These are phyloP conservation scores for Platismatia glauca DNA, from an alignment of 495 filamentous ascomycete genomes.

Conservation along the genomic window DNA sequence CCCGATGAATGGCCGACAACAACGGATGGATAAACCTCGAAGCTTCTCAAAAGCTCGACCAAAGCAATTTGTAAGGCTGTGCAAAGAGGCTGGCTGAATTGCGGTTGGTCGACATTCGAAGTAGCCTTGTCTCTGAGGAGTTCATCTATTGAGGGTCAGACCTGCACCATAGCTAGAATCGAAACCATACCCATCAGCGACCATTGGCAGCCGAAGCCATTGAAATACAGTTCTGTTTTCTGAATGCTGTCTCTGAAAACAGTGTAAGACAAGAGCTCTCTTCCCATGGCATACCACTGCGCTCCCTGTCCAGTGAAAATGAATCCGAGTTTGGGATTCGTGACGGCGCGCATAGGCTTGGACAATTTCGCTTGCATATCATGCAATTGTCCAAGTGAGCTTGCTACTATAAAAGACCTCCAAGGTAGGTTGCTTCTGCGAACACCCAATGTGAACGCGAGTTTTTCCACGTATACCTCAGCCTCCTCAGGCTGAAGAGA, in stretches of 20 bases:
- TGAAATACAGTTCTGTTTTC: conserved; percentile 25
- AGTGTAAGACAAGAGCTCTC: conserved; percentile 26
- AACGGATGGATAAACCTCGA: conserved; percentile 28
- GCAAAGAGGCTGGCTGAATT: conserved; percentile 32
- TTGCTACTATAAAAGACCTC: too few species aligned
- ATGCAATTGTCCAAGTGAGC: too few species aligned
- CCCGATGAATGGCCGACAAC: conserved; percentile 36
- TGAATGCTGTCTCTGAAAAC: conserved; percentile 27
- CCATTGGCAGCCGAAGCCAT: conserved; percentile 29
- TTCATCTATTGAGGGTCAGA: not conserved
- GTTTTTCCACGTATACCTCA: too few species aligned
- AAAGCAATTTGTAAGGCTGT: conserved; percentile 35
- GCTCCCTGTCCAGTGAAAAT: conserved; percentile 34
- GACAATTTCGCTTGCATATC: too few species aligned
- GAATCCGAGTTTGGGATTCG: conserved; percentile 7
- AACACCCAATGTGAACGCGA: too few species aligned
- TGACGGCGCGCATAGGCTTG: not conserved
- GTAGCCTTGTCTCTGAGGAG: not conserved
- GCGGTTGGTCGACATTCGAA: conserved; percentile 9
- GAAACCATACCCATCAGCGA: conserved; percentile 11
- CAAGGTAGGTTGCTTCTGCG: too few species aligned
- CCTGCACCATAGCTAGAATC: too few species aligned
- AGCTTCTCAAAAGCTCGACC: conserved; percentile 30
- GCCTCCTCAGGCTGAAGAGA: too few species aligned
- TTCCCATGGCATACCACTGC: conserved; percentile 31